These are phyloP conservation scores for Dentipellis sp. DNA, from an alignment of 768 basidiomycete genomes.

Conservation along the genomic window DNA sequence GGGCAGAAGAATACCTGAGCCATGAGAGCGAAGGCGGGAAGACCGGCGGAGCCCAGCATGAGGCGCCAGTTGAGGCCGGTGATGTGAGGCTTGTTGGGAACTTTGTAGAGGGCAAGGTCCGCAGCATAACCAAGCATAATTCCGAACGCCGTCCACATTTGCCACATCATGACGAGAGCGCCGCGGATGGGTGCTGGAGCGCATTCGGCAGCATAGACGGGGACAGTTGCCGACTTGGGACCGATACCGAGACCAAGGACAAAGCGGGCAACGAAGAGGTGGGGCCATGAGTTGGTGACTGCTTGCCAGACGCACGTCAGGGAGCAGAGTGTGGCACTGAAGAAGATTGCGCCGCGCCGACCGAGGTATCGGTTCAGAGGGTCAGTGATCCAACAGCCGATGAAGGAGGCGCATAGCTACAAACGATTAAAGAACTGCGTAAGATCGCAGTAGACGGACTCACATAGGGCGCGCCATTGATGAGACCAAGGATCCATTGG, in stretches of 20 bases:
- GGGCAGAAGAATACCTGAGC: conserved; percentile 36
- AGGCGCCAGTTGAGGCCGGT: conserved; percentile 74
- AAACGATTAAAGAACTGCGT: neutral
- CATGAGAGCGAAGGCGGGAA: conserved; percentile 32
- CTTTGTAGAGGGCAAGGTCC: conserved; percentile 52
- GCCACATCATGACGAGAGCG: conserved; percentile 87
- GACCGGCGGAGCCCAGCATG: conserved; percentile 53
- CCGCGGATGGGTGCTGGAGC: conserved; percentile 78
- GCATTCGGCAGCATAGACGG: conserved; percentile 67
- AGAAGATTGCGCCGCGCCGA: conserved; percentile 44
- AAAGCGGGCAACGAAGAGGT: conserved; percentile 48
- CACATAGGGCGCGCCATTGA: conserved; percentile 61
- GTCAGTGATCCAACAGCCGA: conserved; percentile 59
- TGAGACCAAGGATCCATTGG: conserved; percentile 67
- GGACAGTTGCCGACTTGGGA: conserved; percentile 54
- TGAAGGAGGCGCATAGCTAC: conserved; percentile 40
- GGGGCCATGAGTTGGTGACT: conserved; percentile 47
- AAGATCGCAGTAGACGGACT: conserved; percentile 17
- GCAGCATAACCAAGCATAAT: conserved; percentile 66
- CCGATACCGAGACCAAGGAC: conserved; percentile 46
- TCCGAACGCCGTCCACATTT: conserved; percentile 85
- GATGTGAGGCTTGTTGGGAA: conserved; percentile 36
- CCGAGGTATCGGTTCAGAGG: conserved; percentile 57
- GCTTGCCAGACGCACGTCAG: conserved; percentile 46
- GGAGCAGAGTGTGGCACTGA: conserved; percentile 34